Base-by-base conservation (phyloP, 805 yeast genomes). In the Ogataea chonburiensis region DNA sequence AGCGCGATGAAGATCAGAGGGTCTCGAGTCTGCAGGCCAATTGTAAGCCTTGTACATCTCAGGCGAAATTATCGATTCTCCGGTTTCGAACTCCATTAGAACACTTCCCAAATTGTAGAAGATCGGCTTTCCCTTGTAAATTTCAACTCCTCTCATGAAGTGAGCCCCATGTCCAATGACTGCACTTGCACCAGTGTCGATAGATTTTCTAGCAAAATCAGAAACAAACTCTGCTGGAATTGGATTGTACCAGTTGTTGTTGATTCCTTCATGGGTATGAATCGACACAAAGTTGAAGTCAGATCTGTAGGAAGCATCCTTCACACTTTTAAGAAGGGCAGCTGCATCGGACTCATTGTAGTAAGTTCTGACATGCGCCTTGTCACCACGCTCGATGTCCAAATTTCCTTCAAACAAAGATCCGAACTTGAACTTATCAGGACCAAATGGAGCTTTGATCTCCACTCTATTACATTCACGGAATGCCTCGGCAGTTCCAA, bases 181-280 rank as follows among this genome's bases (percentile, higher is more conserved):
- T 7, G 53, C 53, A 41, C 52, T 49, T 10, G 60, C 56, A 30
- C 58, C 60, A 16, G 40, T 32, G 31, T 56, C 58, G 28, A 53
- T 53, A 21, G 53, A 40, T 20, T 50, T 35, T 33, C 53, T 45
- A 5, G 57, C 51, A 16, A 55, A 52, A 14, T 53, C 47, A 25
- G 46, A 53, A 24, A 55, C 46, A 40, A 51, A 52, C 20, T 49
- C 52, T 27, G 57, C 59, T 15, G 60, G 56, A 12, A 31, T 24
- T 19, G 56, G 49, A 27, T 43, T 42, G 53, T 60, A 49, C 66
- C 66, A 46, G 49, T 60, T 53, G 53, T 61, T 50, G 41, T 43
- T 45, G 37, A 49, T 46, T 30, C 60, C 60, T 37, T 50, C 61
- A 28, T 55, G 60, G 10, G 60, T 55, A 33, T 55, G 60, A 7